Percentiles rank a stretch among this genome's conserved stretches.
Conservation (phyloP, 805 yeast species). For the Priceomyces castillae region DNA sequence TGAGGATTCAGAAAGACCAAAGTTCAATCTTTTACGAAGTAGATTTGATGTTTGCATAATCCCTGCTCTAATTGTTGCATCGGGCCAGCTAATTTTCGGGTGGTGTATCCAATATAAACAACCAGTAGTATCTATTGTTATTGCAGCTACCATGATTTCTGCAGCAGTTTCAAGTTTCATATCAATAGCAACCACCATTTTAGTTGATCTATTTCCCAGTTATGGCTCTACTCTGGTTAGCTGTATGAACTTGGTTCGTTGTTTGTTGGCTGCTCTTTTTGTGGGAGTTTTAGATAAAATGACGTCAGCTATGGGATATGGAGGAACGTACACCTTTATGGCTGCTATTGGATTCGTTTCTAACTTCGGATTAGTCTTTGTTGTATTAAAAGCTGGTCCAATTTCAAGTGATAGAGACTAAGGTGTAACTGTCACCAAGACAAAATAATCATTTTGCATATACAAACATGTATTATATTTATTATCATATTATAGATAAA, state of each 20-base stretch:
- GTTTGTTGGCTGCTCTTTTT: constrained; percentile 68
- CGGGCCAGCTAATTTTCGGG: constrained; percentile 48
- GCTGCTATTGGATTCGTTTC: constrained; percentile 39
- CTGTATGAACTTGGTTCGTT: constrained; percentile 67
- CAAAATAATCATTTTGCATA: too few species aligned
- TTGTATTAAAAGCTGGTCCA: constrained; percentile 3
- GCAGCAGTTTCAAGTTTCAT: constrained; percentile 57
- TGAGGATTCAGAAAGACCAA: constrained; percentile 25
- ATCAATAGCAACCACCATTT: constrained; percentile 58
- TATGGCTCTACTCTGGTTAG: constrained; percentile 74
- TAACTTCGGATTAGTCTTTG: constrained; percentile 11
- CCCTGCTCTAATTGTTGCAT: constrained; percentile 38
- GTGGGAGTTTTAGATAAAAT: constrained; percentile 65
- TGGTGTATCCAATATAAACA: constrained; percentile 62
- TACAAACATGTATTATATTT: background rate
- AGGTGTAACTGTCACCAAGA: too few species aligned
- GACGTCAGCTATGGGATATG: constrained; percentile 56
- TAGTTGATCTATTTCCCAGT: constrained; percentile 74
- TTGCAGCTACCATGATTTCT: constrained; percentile 57
- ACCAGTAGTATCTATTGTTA: constrained; percentile 53
- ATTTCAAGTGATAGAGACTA: too few species aligned
- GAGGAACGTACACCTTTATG: constrained; percentile 78
- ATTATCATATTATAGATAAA: background rate
- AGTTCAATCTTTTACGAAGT: constrained; percentile 54
- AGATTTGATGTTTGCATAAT: constrained; percentile 44